Base-by-base conservation (phyloP, 2,329 filamentous ascomycete genomes). In the Fusarium coffeatum region DNA sequence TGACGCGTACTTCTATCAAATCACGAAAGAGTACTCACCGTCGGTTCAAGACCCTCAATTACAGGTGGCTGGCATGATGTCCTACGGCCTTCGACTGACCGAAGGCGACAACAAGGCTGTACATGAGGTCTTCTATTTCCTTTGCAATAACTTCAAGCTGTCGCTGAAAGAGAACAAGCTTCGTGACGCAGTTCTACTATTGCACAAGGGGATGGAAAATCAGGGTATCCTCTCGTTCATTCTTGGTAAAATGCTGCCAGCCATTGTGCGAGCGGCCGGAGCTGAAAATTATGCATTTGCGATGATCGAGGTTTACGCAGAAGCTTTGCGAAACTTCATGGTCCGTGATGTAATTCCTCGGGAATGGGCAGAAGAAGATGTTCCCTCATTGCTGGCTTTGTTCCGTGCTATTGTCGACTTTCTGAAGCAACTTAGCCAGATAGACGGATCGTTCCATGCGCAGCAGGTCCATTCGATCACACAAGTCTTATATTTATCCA, bases 121-220 rank as follows among this genome's bases (percentile, higher is more conserved):
- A 8, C 81, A 84, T 20, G 83, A 84, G 55, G 80, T 89, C 6
- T 89, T 89, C 72, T 85, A 85, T 74, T 86, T 87, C 60, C 79
- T 89, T 4, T 85, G 84, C 72, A 86, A 86, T 69, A 88, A 85
- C 75, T 87, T 88, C 74, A 88, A 88, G 72, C 78, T 85, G 55
- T 85, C 86, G 1, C 74, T 89, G 5, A 81, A 82, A 45, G 85
- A 85, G 59, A 79, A 83, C 59, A 82, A 80, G 53, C 78, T 88
- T n/a, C 73, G 73, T 8, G 80, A 84, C 8, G 85, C 88, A 71
- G 76, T 80, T 28, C 69, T 60, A 8, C 83, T 88, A 53, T 71
- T 89, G 22, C 77, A 77, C 37, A 79, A 79, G 56, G 85, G 84
- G n/a, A 83, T 88, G 83, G 78, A 75, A n/a, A 80, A 85, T 42